Evolutionary conservation across 495 filamentous ascomycete genomes (phyloP), one percentile per base, ranked within the genome.

Genomic region (Aspergillus sparsus): DNA sequence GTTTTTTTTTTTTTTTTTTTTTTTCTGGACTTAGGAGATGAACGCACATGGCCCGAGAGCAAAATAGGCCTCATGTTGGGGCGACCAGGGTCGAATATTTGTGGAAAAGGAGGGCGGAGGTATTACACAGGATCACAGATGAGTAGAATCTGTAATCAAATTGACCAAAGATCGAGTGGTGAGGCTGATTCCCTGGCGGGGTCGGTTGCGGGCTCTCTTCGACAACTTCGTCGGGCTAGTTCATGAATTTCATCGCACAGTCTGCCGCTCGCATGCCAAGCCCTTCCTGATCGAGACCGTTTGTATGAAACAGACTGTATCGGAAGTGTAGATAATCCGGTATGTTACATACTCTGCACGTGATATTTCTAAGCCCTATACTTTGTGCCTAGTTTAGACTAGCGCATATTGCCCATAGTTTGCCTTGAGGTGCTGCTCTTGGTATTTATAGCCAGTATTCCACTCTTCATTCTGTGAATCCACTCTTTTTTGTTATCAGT

Each of bases 61-160:
- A 98, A 82, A 75, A 97, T 95, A 68, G 94, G 94, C 77, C 95
- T 87, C 94, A 98, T 98, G 50, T 73, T 77, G 70, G 65, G 54
- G 62, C 62, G 57, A 65, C 57, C 63, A 60, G 41, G 61, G 54
- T 56, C 41, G 53, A 57, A 61, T 49, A 62, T 58, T 61, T 53
- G 18, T 34, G 46, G 53, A 67, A 39, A 49, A 46, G 61, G 60
- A 31, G 61, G 36, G 36, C 33, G 37, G 12, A 42, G 39, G 57
- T 56, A 31, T 53, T 41, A 46, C 39, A 41, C 47, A 62, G 49
- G 49, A 62, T 64, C 69, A 67, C 65, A 69, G 57, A 55, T 57
- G 51, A 55, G 53, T 21, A 37, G 34, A 53, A 13, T 59, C 63
- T 58, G 65, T 64, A 66, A 68, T 63, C 58, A 50, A 55, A 33